phyloP scores from a whole-genome alignment of 2,329 filamentous ascomycete species.

The Fusarium zealandicum region DNA sequence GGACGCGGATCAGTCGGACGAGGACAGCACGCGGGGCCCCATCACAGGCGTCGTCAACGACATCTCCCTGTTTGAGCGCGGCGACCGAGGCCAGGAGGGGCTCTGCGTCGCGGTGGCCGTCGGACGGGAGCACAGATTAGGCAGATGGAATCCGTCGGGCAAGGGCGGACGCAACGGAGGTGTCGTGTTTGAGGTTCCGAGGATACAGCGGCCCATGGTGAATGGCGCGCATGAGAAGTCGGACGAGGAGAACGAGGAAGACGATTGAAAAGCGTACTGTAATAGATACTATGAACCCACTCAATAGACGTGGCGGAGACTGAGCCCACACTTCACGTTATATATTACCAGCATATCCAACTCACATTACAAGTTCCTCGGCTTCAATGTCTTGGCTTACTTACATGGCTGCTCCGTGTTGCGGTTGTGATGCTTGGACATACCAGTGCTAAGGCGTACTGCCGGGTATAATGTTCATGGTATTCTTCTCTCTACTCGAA shows the following conservation, averaged over 20 bases:
- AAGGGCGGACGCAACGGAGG: constrained; percentile 76
- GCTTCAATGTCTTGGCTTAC: background rate
- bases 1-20: constrained; percentile 34
- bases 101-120: constrained; percentile 86
- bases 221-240: constrained; percentile 46
- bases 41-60: constrained; percentile 86
- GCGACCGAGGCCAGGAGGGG: constrained; percentile 77
- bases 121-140: constrained; percentile 85
- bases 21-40: constrained; percentile 43
- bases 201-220: constrained; percentile 45
- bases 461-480: constrained; percentile 27
- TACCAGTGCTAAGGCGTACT: background rate
- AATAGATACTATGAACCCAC: constrained; percentile 32
- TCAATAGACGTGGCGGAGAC: constrained; percentile 37
- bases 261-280: constrained; percentile 39
- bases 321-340: constrained; percentile 22
- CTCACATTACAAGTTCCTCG: background rate
- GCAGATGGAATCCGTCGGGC: constrained; percentile 74
- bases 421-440: constrained; percentile 16
- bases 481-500: constrained; percentile 21
- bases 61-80: constrained; percentile 85
- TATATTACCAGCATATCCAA: constrained; percentile 22
- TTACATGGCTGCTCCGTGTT: background rate
- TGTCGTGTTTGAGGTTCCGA: constrained; percentile 84
- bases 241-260: constrained; percentile 33